Conservation (phyloP, 768 basidiomycete species). For the Terana coerulea region DNA sequence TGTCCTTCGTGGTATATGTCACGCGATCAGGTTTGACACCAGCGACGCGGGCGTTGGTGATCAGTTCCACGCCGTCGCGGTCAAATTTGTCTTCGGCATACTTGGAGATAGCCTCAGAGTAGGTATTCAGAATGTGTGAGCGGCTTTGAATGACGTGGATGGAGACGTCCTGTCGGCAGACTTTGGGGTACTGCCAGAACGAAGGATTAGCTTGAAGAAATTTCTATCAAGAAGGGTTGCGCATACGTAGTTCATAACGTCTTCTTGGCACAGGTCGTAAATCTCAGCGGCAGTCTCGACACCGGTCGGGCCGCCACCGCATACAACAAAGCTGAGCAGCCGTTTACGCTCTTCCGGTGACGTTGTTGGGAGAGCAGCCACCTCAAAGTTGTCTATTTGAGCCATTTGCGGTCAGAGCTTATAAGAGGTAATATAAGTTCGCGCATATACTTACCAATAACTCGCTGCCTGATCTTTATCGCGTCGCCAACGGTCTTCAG, state of each 20-base stretch:
- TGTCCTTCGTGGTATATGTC: slow-evolving; percentile 61
- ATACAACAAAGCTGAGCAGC: slow-evolving; percentile 87
- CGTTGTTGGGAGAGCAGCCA: slow-evolving; percentile 83
- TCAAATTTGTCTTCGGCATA: slow-evolving; percentile 91
- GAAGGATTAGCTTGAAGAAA: not conserved
- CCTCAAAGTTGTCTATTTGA: slow-evolving; percentile 79
- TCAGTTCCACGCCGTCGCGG: slow-evolving; percentile 74
- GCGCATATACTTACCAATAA: slow-evolving; percentile 58
- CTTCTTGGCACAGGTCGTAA: slow-evolving; percentile 95
- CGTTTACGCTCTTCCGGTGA: slow-evolving; percentile 81
- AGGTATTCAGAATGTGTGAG: slow-evolving; percentile 97
- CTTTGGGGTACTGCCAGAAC: slow-evolving; percentile 69
- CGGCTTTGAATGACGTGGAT: slow-evolving; percentile 93
- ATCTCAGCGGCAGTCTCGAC: slow-evolving; percentile 97
- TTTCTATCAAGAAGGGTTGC: not conserved
- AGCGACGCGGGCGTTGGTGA: slow-evolving; percentile 63
- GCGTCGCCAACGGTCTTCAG: slow-evolving; percentile 92
- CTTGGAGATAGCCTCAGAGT: slow-evolving; percentile 93
- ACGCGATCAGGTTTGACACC: slow-evolving; percentile 69
- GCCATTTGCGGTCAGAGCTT: not conserved
- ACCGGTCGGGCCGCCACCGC: slow-evolving; percentile 93
- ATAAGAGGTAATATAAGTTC: not conserved
- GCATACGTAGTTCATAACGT: slow-evolving; percentile 86
- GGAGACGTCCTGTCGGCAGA: slow-evolving; percentile 80
- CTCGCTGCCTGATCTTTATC: slow-evolving; percentile 78